Conservation (phyloP, 1,284 basidiomycete genomes). For the Pseudozyma thailandica region DNA sequence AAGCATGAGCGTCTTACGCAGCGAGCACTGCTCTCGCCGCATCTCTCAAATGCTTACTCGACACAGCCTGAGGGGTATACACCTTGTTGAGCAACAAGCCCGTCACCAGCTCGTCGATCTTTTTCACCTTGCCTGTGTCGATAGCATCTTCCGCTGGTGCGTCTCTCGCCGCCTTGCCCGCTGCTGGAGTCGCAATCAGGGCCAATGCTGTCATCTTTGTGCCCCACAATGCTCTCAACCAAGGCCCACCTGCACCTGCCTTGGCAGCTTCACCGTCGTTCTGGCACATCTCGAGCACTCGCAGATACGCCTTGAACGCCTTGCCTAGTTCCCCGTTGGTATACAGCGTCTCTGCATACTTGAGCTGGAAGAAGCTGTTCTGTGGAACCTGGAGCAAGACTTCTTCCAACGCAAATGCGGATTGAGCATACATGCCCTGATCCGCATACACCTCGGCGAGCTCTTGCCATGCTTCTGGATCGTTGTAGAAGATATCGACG, state of each 20-base stretch:
- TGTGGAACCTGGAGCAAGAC: constrained; percentile 83
- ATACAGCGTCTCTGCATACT: constrained; percentile 87
- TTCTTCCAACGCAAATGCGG: constrained; percentile 82
- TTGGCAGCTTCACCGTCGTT: constrained; percentile 20
- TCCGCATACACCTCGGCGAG: constrained; percentile 88
- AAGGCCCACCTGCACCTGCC: constrained; percentile 40
- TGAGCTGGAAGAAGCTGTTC: constrained; percentile 83
- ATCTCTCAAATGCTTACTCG: constrained; percentile 19
- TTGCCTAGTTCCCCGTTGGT: constrained; percentile 75
- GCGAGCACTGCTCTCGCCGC: constrained; percentile 15
- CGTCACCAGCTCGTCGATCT: constrained; percentile 56
- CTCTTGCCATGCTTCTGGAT: constrained; percentile 90
- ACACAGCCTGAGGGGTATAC: constrained; percentile 43
- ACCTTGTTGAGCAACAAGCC: constrained; percentile 51
- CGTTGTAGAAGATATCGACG: constrained; percentile 91
- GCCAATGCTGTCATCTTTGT: constrained; percentile 52
- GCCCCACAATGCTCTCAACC: constrained; percentile 64
- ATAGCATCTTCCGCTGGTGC: constrained; percentile 18
- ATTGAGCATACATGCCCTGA: constrained; percentile 77
- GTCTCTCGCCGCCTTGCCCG: not conserved
- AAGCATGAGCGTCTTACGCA: constrained; percentile 2
- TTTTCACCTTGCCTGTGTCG: constrained; percentile 31
- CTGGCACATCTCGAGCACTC: constrained; percentile 61
- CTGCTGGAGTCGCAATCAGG: constrained; percentile 17
- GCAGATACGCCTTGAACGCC: constrained; percentile 62